These are phyloP conservation scores for Farysia itapuensis DNA, from an alignment of 1,284 basidiomycete species.

Conservation along the genomic window DNA sequence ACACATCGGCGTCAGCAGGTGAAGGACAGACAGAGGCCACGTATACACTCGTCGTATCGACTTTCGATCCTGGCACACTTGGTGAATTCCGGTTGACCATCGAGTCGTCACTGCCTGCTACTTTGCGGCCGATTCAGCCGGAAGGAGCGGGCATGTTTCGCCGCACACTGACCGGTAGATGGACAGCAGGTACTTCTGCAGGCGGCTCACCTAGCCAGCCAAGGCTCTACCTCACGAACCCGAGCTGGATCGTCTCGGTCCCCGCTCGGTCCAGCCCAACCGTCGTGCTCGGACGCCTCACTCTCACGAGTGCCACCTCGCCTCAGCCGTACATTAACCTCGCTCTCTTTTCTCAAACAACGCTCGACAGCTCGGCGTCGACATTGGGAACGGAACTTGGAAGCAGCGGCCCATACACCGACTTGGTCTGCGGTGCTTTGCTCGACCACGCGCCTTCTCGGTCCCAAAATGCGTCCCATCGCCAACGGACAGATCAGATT, in stretches of 20 bases:
- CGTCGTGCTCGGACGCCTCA: neutral
- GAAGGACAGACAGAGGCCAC: slow-evolving; percentile 50
- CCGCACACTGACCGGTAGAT: slow-evolving; percentile 66
- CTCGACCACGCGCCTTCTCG: slow-evolving; percentile 9
- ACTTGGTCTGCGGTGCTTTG: slow-evolving; percentile 20
- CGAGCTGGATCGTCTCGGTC: slow-evolving; percentile 67
- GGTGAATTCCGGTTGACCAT: slow-evolving; percentile 71
- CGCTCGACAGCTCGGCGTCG: no score
- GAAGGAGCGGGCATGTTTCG: slow-evolving; percentile 90
- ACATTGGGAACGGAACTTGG: slow-evolving; percentile 12
- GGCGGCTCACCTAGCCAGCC: neutral
- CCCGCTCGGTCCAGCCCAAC: neutral
- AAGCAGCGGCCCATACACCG: slow-evolving; percentile 24
- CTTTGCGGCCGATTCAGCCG: slow-evolving; percentile 63
- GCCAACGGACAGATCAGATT: no score
- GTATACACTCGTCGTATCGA: slow-evolving; percentile 79
- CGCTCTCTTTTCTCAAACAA: no score
- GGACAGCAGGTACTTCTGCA: slow-evolving; percentile 69
- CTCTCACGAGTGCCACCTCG: neutral
- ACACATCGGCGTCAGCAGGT: neutral
- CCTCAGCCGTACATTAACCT: slow-evolving; percentile 20
- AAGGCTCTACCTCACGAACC: slow-evolving; percentile 69
- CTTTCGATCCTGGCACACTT: slow-evolving; percentile 73
- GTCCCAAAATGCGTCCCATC: no score
- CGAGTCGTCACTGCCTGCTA: slow-evolving; percentile 64